Evolutionary conservation across 225 moss, liverwort and hornwort species (phyloP), one percentile per base, ranked within the genome.

Genomic region (Polytrichum commune): DNA sequence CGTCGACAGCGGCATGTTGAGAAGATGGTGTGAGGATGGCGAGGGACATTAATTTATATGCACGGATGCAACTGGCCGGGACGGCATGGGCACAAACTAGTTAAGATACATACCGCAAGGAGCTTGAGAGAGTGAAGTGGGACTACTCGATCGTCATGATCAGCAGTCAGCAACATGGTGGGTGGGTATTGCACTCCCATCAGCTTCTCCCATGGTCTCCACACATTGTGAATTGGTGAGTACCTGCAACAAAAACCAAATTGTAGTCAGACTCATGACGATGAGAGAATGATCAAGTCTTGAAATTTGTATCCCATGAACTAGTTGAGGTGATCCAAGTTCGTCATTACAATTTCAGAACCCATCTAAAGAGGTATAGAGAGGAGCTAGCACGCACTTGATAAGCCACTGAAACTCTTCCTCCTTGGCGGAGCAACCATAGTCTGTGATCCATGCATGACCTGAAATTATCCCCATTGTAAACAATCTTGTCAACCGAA

Each of bases 71-170:
- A 46, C 3, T 1, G 46, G 46, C 46, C 4, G 4, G 13, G 13
- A 13, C 4, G 7, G 16, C 46, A 46, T 3, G 1, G 3, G 46
- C 46, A 46, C 10, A 46, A 46, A 13, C 4, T 46, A 46, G 16
- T 13, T 46, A 46, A 13, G 35, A 13, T 57, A 27, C 84, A 71
- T 66, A 87, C 87, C 61, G 87, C 84, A 68, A 87, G 87, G 57
- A 87, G 79, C 75, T 87, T 87, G 8, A 87, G 74, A 70, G 87
- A 84, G 67, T 87, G 87, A 28, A 81, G 81, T 23, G 87, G 87
- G 30, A 87, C 87, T 56, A 87, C 87, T 73, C 87, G 76, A 28
- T 87, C 87, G 53, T 87, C 87, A 72, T 87, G 87, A 64, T 87
- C 87, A 56, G 84, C 87, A 61, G 87, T 87, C 76, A 84, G 75